Base-by-base conservation (phyloP, 2,329 filamentous ascomycete genomes). In the Alternaria alternata region DNA sequence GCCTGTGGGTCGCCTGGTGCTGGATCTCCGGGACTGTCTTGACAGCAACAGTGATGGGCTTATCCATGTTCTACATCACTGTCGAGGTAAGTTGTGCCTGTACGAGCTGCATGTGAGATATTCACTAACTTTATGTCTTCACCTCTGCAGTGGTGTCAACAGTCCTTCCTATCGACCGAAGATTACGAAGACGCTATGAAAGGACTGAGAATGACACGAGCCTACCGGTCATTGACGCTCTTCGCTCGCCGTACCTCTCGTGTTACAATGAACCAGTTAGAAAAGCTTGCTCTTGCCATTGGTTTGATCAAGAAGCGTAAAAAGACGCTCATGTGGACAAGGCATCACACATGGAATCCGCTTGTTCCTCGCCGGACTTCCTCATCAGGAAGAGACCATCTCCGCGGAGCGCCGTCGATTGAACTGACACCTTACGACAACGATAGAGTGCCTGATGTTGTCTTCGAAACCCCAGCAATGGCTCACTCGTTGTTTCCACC, bases 21-120 rank as follows among this genome's bases (percentile, higher is more conserved):
- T 80, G 78, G 78, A 63, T 64, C 0, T 53, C 67, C 3, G 78
- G 76, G 0, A 76, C 77, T 0, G 57, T 69, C 0, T n/a, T 79
- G 1, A 71, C 76, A 1, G 68, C 63, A 1, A 51, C 63, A 0
- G 66, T 76, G 6, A 74, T 80, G 75, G 62, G 65, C 3, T 16
- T 75, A 0, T 67, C 69, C 0, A 76, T 80, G 71, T 61, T 73
- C 24, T 80, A 80, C 60, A 72, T 80, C 28, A 75, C 78, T 5
- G 65, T 73, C 0, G 77, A 79, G 14, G 32, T 36, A 36, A 36
- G 5, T 36, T 12, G 1, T 6, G 32, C 6, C 32, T 36, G 32
- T 5, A 36, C 5, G 32, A 36, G 14, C 12, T 7, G 32, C 6
- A 36, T 36, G 14, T 36, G 32, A 36, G 32, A 36, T 12, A 36